Base-by-base conservation (phyloP, 495 filamentous ascomycete species). In the Tuber microsphaerosporum region DNA sequence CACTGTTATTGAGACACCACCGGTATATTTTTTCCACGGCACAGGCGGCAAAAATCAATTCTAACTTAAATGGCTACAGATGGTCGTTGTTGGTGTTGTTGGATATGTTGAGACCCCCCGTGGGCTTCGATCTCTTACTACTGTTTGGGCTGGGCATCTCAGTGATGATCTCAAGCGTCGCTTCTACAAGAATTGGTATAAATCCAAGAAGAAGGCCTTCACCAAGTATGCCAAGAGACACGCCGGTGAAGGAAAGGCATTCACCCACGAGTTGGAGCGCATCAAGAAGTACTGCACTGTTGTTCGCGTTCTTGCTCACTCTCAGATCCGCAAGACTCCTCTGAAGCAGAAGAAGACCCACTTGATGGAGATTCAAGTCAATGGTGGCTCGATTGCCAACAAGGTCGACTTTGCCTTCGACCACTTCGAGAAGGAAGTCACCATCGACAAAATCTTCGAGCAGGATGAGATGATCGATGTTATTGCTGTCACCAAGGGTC, bases 101-200 rank as follows among this genome's bases (percentile, higher is more conserved):
- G 96, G 96, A 85, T 99, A 99, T 89, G 97, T 99, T 85, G 96
- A 99, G 89, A 99, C 96, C 85, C 96, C 96, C 86, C 96, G 96
- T 83, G 96, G 96, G 89, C 94, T 98, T 83, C 96, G 96, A 84
- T 98, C 96, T 75, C 93, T 99, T 85, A 97, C 94, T 84, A 99
- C 96, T 84, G 92, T 99, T 86, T 99, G 96, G 96, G 95, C 95
- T 84, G 94, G 97, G 89, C 96, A 99, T 87, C 86, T 99, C 85
- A 91, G 91, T 87, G 96, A 99, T 86, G 96, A 97, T 88, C 86
- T 99, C 86, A 97, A 96, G 89, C 92, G 96, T 81, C 94, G 96
- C 85, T 99, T 99, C 93, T 99, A 99, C 92, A 99, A 99, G 93
- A 99, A 99, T 90, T 99, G 96, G 96, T 99, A 99, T 92, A 97